Evolutionary conservation across 106 monocot genomes (phyloP).

Genomic region (Platanthera zijinensis): DNA sequence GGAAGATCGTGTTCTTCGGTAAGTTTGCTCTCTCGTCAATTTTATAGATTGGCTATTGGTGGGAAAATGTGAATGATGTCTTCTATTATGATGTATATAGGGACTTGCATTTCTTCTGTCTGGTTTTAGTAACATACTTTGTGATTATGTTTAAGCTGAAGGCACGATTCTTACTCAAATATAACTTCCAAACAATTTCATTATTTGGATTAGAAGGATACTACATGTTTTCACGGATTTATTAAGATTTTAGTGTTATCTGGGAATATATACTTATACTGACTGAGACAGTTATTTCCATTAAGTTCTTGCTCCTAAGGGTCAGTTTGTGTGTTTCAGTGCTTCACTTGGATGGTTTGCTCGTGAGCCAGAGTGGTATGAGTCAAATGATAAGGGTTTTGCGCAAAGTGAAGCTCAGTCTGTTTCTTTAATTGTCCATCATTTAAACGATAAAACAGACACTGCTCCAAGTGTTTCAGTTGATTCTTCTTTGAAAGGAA

Average conservation of each 20-base stretch:
- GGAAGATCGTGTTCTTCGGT: slow-evolving; percentile 89
- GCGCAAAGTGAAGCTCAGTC: slow-evolving; percentile 94
- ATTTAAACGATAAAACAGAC: slow-evolving; percentile 47
- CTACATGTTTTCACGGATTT: neutral
- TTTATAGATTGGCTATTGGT: neutral
- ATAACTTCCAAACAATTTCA: neutral
- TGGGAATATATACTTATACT: neutral
- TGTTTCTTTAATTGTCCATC: slow-evolving; percentile 77
- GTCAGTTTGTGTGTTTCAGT: slow-evolving; percentile 29
- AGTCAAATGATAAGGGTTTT: slow-evolving; percentile 70
- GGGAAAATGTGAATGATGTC: neutral
- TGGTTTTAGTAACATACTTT: neutral
- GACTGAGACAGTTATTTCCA: neutral
- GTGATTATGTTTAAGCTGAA: slow-evolving; percentile 1
- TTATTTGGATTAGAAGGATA: neutral
- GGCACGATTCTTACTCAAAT: neutral
- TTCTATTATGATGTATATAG: neutral
- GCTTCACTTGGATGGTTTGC: slow-evolving; percentile 96
- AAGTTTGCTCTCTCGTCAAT: slow-evolving; percentile 2
- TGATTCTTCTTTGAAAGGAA: slow-evolving; percentile 53
- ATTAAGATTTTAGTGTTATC: neutral
- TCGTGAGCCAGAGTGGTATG: slow-evolving; percentile 84
- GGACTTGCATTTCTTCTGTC: neutral
- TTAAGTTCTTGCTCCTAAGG: neutral
- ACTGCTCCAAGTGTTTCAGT: slow-evolving; percentile 16